phyloP scores from a whole-genome alignment of 2,329 filamentous ascomycete genomes.

The Trichoderma harzianum region DNA sequence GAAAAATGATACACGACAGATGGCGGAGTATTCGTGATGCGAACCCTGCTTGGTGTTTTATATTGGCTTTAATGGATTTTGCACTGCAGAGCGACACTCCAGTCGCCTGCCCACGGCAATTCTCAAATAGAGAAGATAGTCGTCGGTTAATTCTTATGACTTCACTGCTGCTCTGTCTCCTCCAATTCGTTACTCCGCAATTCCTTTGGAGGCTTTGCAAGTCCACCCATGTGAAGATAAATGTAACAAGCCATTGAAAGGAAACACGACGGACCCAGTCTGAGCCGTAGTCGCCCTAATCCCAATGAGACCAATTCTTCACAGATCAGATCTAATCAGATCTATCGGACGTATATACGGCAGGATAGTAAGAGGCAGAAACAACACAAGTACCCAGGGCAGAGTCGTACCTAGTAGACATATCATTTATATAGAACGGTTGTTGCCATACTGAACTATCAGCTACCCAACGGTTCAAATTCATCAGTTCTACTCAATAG shows the following conservation, averaged over 20 bases:
- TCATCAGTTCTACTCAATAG: not conserved
- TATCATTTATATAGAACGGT: not conserved
- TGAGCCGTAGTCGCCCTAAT: not conserved
- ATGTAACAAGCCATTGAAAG: not conserved
- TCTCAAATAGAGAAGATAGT: not conserved
- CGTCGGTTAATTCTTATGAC: not conserved
- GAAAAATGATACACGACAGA: constrained; percentile 13
- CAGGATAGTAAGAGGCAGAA: not conserved
- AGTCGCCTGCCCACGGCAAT: not conserved
- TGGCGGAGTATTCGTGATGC: constrained; percentile 10
- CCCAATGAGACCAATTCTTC: not conserved
- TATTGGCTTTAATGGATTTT: constrained; percentile 17
- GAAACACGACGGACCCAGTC: not conserved
- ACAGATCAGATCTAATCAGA: not conserved
- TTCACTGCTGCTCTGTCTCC: not conserved
- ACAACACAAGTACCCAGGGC: not conserved
- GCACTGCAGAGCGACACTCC: constrained; percentile 6
- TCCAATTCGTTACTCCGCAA: not conserved
- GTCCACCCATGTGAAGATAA: not conserved
- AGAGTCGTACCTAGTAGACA: not conserved
- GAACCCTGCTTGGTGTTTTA: constrained; percentile 14
- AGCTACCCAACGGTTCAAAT: not conserved
- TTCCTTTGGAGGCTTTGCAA: not conserved
- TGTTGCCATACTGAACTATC: not conserved
- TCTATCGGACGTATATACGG: not conserved